Base-by-base conservation (phyloP, 257 asterid species). In the Solanum lignicaule region DNA sequence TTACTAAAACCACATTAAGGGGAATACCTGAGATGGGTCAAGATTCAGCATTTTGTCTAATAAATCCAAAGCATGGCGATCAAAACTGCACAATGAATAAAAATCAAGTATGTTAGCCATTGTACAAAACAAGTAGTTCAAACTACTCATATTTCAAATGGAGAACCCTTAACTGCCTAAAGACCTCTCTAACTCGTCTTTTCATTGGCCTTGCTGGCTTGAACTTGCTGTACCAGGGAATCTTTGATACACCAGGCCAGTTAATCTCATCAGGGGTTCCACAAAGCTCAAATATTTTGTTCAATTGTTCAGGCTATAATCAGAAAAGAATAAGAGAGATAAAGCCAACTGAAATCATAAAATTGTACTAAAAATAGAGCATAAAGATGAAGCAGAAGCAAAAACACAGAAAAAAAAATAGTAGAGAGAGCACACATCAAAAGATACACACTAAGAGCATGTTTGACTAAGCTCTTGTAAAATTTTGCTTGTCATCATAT, bases 191-290 rank as follows among this genome's bases (percentile, higher is more conserved):
- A 31, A 94, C 87, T 76, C 98, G 95, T 91, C 94, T 96, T 93
- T 94, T 96, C 98, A 95, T 92, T 18, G 91, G 95, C 84, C 95
- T 94, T 62, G 97, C 39, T 39, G 99, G 99, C 91, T 96, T 96
- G 92, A 97, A 96, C 90, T 96, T 97, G 93, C 89, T 93, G 91
- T 97, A 97, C 99, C 98, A 97, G 21, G 98, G 98, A 43, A 94
- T 91, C 95, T 96, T 97, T 52, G 99, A 94, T 87, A 97, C 99
- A 85, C 99, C 99, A 84, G 99, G 99, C 99, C 99, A 97, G 15
- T 91, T 91, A 86, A 92, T 81, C 92, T 97, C 99, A 90, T 97
- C 99, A 66, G 99, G 99, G 73, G 96, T 91, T 83, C 99, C 99
- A 91, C 99, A 97, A 88, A 97, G 98, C 93, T 97, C 98, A 89